A percentile compares a stretch with the other conserved stretches of the same genome.
These are phyloP conservation scores for Phaseolus lunatus DNA, from an alignment of 306 rosid species.

Conservation along the genomic window DNA sequence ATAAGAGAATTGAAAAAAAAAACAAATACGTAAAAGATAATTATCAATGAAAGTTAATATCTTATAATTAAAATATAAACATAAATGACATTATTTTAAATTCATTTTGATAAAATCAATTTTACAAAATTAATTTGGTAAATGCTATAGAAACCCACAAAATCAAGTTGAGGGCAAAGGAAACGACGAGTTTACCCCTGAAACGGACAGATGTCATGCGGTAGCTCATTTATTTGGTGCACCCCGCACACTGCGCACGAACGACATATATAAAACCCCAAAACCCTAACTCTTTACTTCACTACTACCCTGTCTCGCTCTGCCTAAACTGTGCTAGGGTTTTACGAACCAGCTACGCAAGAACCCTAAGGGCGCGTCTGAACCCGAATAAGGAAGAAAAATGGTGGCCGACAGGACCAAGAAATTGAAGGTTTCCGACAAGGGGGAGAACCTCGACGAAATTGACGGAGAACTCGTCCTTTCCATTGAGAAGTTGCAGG, in stretches of 20 bases:
- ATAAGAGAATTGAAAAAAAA: too few relatives aligned
- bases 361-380: background rate
- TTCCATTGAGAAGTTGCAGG: constrained; percentile 90
- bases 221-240: background rate
- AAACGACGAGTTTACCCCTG: constrained; percentile 1
- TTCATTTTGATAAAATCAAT: too few relatives aligned
- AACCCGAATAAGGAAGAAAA: background rate
- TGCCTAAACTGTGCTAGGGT: constrained; percentile 58
- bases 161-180: too few relatives aligned
- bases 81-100: too few relatives aligned
- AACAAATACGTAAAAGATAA: too few relatives aligned
- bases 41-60: too few relatives aligned
- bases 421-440: constrained; percentile 67
- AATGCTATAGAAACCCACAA: too few relatives aligned
- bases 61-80: too few relatives aligned
- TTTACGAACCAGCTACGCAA: constrained; percentile 45
- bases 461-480: constrained; percentile 87
- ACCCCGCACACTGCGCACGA: background rate
- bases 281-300: constrained; percentile 67
- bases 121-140: too few relatives aligned
- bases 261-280: constrained; percentile 52
- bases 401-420: constrained; percentile 85
- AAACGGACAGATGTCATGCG: constrained; percentile 32
- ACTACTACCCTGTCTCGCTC: constrained; percentile 12
- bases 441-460: constrained; percentile 51